These are phyloP conservation scores for Nematocida ironsii DNA, from an alignment of 371 early-diverging fungal genomes.

Conservation along the genomic window DNA sequence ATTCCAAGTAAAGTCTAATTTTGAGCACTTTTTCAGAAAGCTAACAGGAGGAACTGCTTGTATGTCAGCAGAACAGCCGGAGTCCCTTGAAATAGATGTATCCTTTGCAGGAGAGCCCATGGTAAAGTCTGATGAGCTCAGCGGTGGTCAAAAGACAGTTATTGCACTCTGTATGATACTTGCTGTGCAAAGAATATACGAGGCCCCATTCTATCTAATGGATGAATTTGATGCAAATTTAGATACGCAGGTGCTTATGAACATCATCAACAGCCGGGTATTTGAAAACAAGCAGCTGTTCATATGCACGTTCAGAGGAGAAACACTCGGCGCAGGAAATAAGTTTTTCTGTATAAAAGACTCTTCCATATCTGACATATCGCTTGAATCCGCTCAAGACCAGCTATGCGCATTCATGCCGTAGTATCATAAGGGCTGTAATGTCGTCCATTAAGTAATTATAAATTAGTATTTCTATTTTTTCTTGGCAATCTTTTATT, in stretches of 20 bases:
- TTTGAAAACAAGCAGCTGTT: constrained; percentile 58
- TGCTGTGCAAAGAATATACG: constrained; percentile 94
- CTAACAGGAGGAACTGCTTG: constrained; percentile 54
- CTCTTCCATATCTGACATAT: neutral
- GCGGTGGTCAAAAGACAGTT: constrained; percentile 96
- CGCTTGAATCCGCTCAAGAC: constrained; percentile 4
- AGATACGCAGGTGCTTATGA: constrained; percentile 72
- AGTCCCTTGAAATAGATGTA: constrained; percentile 32
- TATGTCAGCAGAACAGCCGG: neutral
- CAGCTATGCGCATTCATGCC: constrained; percentile 9
- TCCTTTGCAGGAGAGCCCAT: constrained; percentile 31
- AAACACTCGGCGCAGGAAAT: constrained; percentile 60
- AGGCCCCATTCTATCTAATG: constrained; percentile 97
- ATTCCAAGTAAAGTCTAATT: constrained; percentile 57
- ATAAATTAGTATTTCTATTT: no score
- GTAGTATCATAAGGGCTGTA: neutral
- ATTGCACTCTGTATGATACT: constrained; percentile 94
- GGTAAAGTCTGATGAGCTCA: constrained; percentile 65
- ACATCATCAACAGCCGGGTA: constrained; percentile 33
- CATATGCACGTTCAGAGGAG: constrained; percentile 67
- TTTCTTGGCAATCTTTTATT: no score
- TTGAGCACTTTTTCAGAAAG: constrained; percentile 63
- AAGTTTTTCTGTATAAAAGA: constrained; percentile 62
- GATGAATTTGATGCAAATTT: constrained; percentile 99
- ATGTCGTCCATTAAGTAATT: no score